Base-by-base conservation (phyloP, 2,329 filamentous ascomycete genomes). In the Neurospora crassa region DNA sequence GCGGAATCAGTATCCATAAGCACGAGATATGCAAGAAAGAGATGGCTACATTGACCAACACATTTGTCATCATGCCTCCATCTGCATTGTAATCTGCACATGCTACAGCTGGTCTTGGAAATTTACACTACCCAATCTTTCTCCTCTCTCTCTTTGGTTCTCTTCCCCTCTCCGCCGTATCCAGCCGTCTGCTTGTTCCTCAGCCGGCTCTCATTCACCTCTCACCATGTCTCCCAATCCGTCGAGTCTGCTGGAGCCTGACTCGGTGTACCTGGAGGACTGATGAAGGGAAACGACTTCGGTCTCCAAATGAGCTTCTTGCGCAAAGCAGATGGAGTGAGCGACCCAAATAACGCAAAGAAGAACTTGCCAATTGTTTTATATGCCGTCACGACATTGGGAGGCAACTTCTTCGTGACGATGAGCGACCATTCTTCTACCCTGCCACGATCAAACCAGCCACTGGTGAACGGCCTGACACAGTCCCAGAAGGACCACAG, bases 381-480 rank as follows among this genome's bases (percentile, higher is more conserved):
- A 1, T 0, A 63, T 2, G 53, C 53, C 29, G 14, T 1, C 24
- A 11, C 7, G 12, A 34, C 53, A 18, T 0, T 2, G 16, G 24
- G 53, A 63, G 53, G 53, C 1, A 63, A 1, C 6, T 18, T 34
- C 1, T 14, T 3, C 24, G 34, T 34, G 1, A 63, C 24, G 24
- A 7, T 18, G 7, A 18, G 24, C 2, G 53, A 63, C 24, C 53
- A 34, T 10, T 34, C 24, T 18, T 1, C 24, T 29, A 0, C 14
- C 16, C 1, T 63, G 24, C 1, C 14, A 1, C 14, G 0, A 11
- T 1, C 7, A 29, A 63, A 0, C 45, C 45, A 29, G 1, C 45
- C 45, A 16, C 45, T 5, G 53, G 1, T 3, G 7, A 18, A 34
- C 7, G 20, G 1, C 24, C 1, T 18, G 53, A 34, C 14, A 18